Percentiles rank a stretch among this genome's conserved stretches.
phyloP scores from a whole-genome alignment of 2,329 filamentous ascomycete species.

The Fusarium buharicum region DNA sequence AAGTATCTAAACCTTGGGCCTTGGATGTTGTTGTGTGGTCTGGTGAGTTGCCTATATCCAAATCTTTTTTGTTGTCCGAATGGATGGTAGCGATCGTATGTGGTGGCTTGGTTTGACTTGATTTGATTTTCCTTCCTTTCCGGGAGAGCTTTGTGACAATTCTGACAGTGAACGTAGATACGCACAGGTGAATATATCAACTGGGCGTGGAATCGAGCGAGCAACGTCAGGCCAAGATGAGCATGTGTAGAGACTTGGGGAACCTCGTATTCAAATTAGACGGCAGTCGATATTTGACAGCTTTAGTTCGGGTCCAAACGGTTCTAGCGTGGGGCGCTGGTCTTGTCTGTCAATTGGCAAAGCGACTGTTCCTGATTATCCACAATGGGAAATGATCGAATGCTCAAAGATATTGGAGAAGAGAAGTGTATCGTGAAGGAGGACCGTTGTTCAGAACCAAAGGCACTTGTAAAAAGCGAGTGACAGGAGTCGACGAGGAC shows the following conservation, averaged over 20 bases:
- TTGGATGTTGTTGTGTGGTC: conserved; percentile 14
- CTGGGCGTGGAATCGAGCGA: conserved; percentile 33
- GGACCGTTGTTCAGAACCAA: conserved; percentile 45
- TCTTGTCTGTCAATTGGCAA: conserved; percentile 22
- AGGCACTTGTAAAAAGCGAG: conserved; percentile 73
- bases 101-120: conserved; percentile 31
- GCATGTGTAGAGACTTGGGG: conserved; percentile 23
- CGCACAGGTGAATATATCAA: conserved; percentile 40
- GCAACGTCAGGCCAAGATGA: conserved; percentile 21
- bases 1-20: conserved; percentile 23
- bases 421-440: conserved; percentile 42
- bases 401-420: conserved; percentile 51
- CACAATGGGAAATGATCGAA: conserved; percentile 35
- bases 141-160: conserved; percentile 21
- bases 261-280: conserved; percentile 29
- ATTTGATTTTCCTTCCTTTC: conserved; percentile 37
- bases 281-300: conserved; percentile 22
- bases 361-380: conserved; percentile 34
- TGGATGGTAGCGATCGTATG: conserved; percentile 52
- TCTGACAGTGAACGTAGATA: conserved; percentile 50
- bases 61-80: conserved; percentile 24
- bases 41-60: conserved; percentile 23
- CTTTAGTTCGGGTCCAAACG: conserved; percentile 13
- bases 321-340: conserved; percentile 29
- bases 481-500: conserved; percentile 80